Base-by-base conservation (phyloP, 2,329 filamentous ascomycete genomes). In the Aureobasidium sp. region DNA sequence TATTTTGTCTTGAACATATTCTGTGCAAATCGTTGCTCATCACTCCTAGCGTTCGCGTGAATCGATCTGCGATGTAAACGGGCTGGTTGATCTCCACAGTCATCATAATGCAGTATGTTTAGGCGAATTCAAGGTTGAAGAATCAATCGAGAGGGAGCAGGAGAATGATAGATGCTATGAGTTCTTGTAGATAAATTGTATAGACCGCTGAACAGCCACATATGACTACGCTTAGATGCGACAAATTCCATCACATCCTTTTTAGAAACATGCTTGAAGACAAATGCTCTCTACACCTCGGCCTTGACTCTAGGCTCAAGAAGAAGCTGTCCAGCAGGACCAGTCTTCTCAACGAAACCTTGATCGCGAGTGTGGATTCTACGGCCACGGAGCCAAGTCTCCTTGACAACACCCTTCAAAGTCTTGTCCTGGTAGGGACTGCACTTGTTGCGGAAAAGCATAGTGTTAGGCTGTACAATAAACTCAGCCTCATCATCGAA, bases 371-470 rank as follows among this genome's bases (percentile, higher is more conserved):
- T 82, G 73, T 88, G 95, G n/a, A 96, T 82, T 72, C 83, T 86
- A 66, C 78, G 78, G 0, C 92, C 92, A 7, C 91, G 81, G 65
- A 97, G 71, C 89, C 90, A 96, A 8, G 92, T 96, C 80, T 95
- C 90, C 63, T 78, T 80, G 12, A 96, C 91, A 63, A 91, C 84
- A 1, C 92, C 92, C 51, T 81, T 83, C 69, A 97, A 87, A 36
- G 79, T 81, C 74, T 87, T 88, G 23, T 90, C 90, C 73, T 96
- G 88, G 81, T 95, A 97, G 0, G 92, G 91, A 62, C 87, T 91
- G 79, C 91, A 92, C 71, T 91, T 90, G 75, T 97, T 96, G 75
- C 91, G 87, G 83, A 96, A 99, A 67, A 94, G 83, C 91, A 99
- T 96, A 55, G 91, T 90, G 64, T 83, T 86, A n/a, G 70, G 76